These are phyloP conservation scores for Apiotrichum veenhuisii DNA, from an alignment of 1,284 basidiomycete species.

Conservation along the genomic window DNA sequence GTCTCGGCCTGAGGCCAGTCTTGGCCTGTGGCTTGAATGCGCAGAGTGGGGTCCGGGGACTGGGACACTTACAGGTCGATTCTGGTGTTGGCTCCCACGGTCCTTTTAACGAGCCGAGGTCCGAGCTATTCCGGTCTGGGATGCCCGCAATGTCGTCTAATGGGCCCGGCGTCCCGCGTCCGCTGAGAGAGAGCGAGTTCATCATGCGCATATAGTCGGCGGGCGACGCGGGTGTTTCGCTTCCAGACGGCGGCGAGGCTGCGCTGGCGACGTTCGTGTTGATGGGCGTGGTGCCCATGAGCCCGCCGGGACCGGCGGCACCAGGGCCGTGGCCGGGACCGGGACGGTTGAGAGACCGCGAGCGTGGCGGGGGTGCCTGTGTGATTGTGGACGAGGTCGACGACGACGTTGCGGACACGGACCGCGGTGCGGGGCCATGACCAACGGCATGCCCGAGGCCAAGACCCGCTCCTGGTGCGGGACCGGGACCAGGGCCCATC, in stretches of 20 bases:
- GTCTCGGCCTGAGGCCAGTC: too few relatives aligned
- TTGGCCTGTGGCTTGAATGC: too few relatives aligned
- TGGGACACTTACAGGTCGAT: neutral
- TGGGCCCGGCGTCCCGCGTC: slow-evolving; percentile 10
- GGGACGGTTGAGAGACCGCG: neutral
- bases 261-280: neutral
- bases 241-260: neutral
- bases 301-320: too few relatives aligned
- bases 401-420: neutral
- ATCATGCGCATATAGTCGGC: slow-evolving; percentile 27
- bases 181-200: slow-evolving; percentile 18
- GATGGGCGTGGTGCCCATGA: neutral
- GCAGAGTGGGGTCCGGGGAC: neutral
- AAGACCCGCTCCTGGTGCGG: too few relatives aligned
- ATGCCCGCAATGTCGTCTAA: slow-evolving; percentile 28
- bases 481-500: neutral
- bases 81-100: slow-evolving; percentile 15
- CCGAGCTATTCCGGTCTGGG: slow-evolving; percentile 17
- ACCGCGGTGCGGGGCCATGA: neutral
- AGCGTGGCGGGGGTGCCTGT: neutral
- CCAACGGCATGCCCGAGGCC: too few relatives aligned
- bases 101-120: slow-evolving; percentile 6
- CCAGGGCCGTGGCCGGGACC: neutral
- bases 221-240: neutral
- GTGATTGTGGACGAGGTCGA: neutral